phyloP scores from a whole-genome alignment of 2,329 filamentous ascomycete genomes.

The Xylariaceae sp. region DNA sequence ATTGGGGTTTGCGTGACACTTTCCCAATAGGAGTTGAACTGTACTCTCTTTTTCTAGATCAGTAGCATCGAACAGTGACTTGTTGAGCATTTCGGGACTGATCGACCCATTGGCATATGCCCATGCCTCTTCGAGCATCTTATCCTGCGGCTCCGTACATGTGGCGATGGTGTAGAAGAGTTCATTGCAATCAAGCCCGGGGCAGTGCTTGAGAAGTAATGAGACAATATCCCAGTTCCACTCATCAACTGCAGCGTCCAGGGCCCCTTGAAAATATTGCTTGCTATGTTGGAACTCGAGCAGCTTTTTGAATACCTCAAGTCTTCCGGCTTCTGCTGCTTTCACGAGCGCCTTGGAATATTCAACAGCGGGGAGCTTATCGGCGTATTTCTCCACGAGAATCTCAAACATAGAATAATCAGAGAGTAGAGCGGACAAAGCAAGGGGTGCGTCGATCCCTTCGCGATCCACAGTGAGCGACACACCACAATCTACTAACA shows the following conservation, averaged over 20 bases:
- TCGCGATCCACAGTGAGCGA: slow-evolving; percentile 31
- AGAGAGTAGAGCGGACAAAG: slow-evolving; percentile 35
- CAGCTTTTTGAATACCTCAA: slow-evolving; percentile 38
- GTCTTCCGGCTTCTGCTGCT: slow-evolving; percentile 36
- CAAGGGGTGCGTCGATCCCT: slow-evolving; percentile 32
- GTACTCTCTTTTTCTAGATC: slow-evolving; percentile 36
- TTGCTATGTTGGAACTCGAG: slow-evolving; percentile 33
- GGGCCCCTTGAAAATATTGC: slow-evolving; percentile 32
- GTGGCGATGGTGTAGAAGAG: slow-evolving; percentile 33
- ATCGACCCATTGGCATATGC: slow-evolving; percentile 34
- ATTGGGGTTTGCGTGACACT: slow-evolving; percentile 35
- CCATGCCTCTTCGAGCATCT: slow-evolving; percentile 36
- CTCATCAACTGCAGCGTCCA: slow-evolving; percentile 30
- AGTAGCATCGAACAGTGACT: slow-evolving; percentile 37
- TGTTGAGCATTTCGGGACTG: slow-evolving; percentile 28
- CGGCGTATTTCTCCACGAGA: slow-evolving; percentile 36
- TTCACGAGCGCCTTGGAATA: slow-evolving; percentile 37
- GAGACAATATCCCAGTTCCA: slow-evolving; percentile 38
- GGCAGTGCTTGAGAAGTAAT: slow-evolving; percentile 31
- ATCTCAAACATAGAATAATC: slow-evolving; percentile 41
- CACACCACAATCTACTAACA: slow-evolving; percentile 37
- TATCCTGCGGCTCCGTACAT: slow-evolving; percentile 33
- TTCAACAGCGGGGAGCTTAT: slow-evolving; percentile 36
- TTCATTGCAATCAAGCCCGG: slow-evolving; percentile 33
- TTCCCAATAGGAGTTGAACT: slow-evolving; percentile 34